Evolutionary conservation across 2,329 filamentous ascomycete species (phyloP), one percentile per base, ranked within the genome.

Genomic region (Claviceps quebecensis): DNA sequence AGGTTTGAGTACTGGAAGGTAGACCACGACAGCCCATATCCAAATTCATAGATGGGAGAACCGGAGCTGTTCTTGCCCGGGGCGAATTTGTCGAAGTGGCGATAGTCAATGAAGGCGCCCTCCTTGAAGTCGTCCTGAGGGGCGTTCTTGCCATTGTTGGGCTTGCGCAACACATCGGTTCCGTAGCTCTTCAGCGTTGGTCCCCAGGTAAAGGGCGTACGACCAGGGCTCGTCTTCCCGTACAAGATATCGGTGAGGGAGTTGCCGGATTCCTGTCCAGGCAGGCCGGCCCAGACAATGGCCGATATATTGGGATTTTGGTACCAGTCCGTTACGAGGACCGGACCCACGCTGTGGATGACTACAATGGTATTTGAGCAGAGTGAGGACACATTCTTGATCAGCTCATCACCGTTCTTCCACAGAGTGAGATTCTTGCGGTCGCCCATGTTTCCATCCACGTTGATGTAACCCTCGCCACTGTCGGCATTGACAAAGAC

Each of bases 341-440:
- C 86, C 1, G 90, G 81, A 0, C 89, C 89, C 3, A 83, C 79
- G 1, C 86, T 88, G 71, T 97, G 91, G 53, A 97, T 84, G 52
- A 96, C 80, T 16, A 97, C 87, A 54, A 97, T 84, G 13, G 89
- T 95, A 75, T 96, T 95, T 70, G 84, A 81, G 73, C 84, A 90
- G 55, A 81, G 64, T 7, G 81, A 74, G 1, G 87, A 82, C 11
- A 95, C 87, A 47, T 85, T 88, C 67, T 85, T 77, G 68, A 97
- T 86, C 51, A 97, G 70, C 0, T 77, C 74, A 50, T 97, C 88
- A 41, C 87, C 90, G 53, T 82, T 77, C 54, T 83, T 75, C 91
- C 91, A 97, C 0, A 95, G 73, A 0, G 89, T 95, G 39, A 98
- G 74, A 69, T 98, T 96, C 61, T 90, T 89, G 50, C 93, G 84